Evolutionary conservation across 106 monocot species (phyloP).

Genomic region (Posidonia australis): DNA sequence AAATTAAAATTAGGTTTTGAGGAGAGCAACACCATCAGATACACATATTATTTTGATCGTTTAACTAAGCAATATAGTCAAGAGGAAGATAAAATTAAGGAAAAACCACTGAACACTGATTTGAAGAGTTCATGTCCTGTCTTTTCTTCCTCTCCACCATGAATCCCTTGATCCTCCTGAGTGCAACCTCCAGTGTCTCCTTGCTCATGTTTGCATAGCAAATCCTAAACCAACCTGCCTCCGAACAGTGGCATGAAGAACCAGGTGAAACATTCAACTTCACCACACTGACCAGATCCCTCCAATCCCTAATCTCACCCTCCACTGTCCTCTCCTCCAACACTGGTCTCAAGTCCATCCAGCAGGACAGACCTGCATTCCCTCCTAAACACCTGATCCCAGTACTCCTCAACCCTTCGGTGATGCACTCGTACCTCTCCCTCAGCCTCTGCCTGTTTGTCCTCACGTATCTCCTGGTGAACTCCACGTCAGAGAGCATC

Average conservation of each 20-base stretch:
- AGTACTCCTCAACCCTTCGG: slow-evolving; percentile 28
- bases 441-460: slow-evolving; percentile 48
- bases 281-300: slow-evolving; percentile 27
- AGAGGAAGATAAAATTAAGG: too few relatives aligned
- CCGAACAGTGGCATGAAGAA: slow-evolving; percentile 46
- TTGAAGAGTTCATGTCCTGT: too few relatives aligned
- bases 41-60: too few relatives aligned
- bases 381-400: slow-evolving; percentile 57
- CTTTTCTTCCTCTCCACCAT: too few relatives aligned
- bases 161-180: slow-evolving; percentile 32
- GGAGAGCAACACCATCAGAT: too few relatives aligned
- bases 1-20: too few relatives aligned
- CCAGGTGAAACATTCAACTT: slow-evolving; percentile 77
- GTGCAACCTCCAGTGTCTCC: slow-evolving; percentile 40
- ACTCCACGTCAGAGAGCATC: slow-evolving; percentile 47
- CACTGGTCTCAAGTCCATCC: slow-evolving; percentile 49
- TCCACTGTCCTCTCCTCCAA: slow-evolving; percentile 35
- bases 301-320: slow-evolving; percentile 54
- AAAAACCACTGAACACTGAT: too few relatives aligned
- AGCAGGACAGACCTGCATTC: slow-evolving; percentile 73
- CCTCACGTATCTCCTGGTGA: slow-evolving; percentile 40
- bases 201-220: slow-evolving; percentile 70
- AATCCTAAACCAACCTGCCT: slow-evolving; percentile 76
- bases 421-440: slow-evolving; percentile 32
- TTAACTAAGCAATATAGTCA: too few relatives aligned